Base-by-base conservation (phyloP, 2,329 filamentous ascomycete genomes). In the Cadophora luteo-olivacea region DNA sequence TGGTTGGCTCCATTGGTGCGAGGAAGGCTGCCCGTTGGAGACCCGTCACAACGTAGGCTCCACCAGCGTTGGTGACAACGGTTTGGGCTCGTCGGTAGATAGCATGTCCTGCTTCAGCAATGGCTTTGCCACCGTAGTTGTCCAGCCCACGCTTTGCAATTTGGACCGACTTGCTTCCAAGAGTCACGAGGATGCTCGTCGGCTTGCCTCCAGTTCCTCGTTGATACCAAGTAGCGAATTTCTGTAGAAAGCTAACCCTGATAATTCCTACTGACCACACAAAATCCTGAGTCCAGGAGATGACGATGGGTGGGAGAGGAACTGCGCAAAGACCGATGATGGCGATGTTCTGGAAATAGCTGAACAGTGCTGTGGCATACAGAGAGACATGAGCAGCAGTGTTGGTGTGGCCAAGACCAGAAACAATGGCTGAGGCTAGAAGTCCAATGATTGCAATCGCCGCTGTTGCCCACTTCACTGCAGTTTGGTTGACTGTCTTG, bases 251-350 rank as follows among this genome's bases (percentile, higher is more conserved):
- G 19, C 84, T 85, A 51, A 97, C 86, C 65, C 88, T 87, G 76
- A 98, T 97, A 75, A 98, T 94, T 75, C 95, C 95, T 92, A 97
- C 95, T 77, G 91, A 96, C 95, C 95, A 98, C 78, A 97, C 92
- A 82, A 98, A 97, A 81, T 97, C 95, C 82, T 97, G 94, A 1
- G 94, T 97, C 95, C 95, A 98, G 0, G 94, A 87, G 75, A 92
- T 87, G 64, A 97, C 95, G 69, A 97, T 92, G 0, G 95, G 95
- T 12, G 95, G 95, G 64, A 97, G 86, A 55, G 86, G 84, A 12
- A 97, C 91, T 25, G 91, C 88, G 66, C 90, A 92, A 80, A 97
- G 90, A 71, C 94, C 94, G 75, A 97, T 85, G 80, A 97, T 93
- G 38, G 95, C 94, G 81, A 97, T 94, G 5, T 93, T 90, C 81